A percentile compares a stretch with the other conserved stretches of the same genome.
Evolutionary conservation across 768 basidiomycete species (phyloP).

Genomic region (Suillus paluster): DNA sequence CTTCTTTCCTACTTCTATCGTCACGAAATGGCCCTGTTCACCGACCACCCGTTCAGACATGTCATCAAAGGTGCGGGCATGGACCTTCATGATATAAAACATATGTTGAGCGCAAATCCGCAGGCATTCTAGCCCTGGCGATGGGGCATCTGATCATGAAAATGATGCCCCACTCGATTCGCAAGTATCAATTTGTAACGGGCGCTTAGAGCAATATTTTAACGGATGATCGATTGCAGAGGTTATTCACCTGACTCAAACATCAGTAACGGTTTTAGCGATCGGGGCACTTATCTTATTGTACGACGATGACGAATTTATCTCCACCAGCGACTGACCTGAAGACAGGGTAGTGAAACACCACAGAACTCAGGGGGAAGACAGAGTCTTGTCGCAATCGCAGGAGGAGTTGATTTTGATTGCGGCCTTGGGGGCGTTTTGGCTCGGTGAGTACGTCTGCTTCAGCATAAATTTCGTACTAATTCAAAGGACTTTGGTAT

Average conservation of each 20-base stretch:
- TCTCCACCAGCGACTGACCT: background rate
- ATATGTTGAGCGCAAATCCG: constrained; percentile 15
- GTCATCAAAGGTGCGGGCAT: constrained; percentile 31
- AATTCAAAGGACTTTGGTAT: background rate
- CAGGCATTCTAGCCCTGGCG: constrained; percentile 53
- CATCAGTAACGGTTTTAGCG: constrained; percentile 71
- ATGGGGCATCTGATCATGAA: constrained; percentile 57
- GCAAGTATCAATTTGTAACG: constrained; percentile 26
- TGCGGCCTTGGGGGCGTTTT: constrained; percentile 71
- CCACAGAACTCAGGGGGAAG: constrained; percentile 56
- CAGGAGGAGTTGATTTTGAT: constrained; percentile 81
- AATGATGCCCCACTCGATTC: constrained; percentile 43
- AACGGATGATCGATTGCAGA: constrained; percentile 39
- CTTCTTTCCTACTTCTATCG: constrained; percentile 18
- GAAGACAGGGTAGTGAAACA: constrained; percentile 65
- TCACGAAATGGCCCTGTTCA: constrained; percentile 35
- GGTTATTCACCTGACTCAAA: constrained; percentile 71
- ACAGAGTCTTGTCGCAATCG: constrained; percentile 60
- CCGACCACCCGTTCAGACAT: constrained; percentile 38
- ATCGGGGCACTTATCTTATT: constrained; percentile 67
- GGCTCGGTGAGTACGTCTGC: constrained; percentile 60
- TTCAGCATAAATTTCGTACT: background rate
- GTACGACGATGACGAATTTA: constrained; percentile 36
- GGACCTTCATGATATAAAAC: background rate
- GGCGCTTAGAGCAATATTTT: constrained; percentile 8